Evolutionary conservation across 768 basidiomycete genomes (phyloP).

Genomic region (Suillus sp.): DNA sequence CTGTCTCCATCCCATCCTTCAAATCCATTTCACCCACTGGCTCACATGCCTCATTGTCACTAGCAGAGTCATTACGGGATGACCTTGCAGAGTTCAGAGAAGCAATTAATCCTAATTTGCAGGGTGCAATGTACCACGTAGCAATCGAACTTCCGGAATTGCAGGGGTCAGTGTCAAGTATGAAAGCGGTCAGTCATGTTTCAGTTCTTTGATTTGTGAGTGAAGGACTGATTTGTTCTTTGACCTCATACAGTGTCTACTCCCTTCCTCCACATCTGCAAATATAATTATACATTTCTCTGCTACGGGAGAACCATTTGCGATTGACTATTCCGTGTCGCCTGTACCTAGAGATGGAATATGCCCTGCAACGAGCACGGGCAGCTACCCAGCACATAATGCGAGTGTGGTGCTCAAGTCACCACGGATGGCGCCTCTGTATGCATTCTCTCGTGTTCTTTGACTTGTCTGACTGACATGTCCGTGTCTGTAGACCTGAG

Average conservation of each 20-base stretch:
- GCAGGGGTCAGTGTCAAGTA: constrained; percentile 36
- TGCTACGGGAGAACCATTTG: constrained; percentile 51
- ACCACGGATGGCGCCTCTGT: constrained; percentile 60
- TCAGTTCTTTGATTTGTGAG: constrained; percentile 54
- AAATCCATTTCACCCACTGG: constrained; percentile 39
- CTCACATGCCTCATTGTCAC: constrained; percentile 37
- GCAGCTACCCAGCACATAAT: constrained; percentile 35
- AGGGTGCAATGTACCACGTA: constrained; percentile 66
- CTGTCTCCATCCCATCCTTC: constrained; percentile 25
- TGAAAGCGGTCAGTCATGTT: constrained; percentile 52
- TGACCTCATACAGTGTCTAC: constrained; percentile 58
- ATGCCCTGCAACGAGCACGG: constrained; percentile 46
- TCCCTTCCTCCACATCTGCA: constrained; percentile 55
- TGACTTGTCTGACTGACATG: background rate
- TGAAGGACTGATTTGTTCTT: constrained; percentile 18
- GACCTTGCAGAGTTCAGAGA: constrained; percentile 51
- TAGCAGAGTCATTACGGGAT: constrained; percentile 43
- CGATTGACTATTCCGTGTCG: constrained; percentile 71
- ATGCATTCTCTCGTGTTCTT: constrained; percentile 24
- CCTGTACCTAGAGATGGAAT: constrained; percentile 70
- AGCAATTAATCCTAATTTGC: constrained; percentile 38
- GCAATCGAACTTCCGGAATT: constrained; percentile 57
- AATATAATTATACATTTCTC: constrained; percentile 58
- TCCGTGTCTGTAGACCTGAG: constrained; percentile 53
- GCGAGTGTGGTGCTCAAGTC: constrained; percentile 58